Base-by-base conservation (phyloP, 2,329 filamentous ascomycete genomes). In the Clarireedia monteithiana region DNA sequence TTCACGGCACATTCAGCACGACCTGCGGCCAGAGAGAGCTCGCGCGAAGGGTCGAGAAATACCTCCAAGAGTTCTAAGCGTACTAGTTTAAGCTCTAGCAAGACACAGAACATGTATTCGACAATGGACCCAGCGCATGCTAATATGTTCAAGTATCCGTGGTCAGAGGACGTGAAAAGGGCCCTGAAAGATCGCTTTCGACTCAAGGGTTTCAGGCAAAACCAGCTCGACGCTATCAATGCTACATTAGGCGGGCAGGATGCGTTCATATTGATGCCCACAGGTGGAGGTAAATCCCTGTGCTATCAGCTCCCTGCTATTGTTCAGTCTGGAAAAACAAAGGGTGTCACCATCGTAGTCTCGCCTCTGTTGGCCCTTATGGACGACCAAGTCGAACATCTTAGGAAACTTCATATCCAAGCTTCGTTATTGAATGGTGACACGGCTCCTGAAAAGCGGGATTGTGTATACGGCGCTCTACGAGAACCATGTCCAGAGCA, bases 201-300 rank as follows among this genome's bases (percentile, higher is more conserved):
- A 60, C 85, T 99, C 69, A 83, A 82, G 53, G 89, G 89, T 0
- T 99, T 99, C 67, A 84, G 95, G 30, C 83, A 86, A 53, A 94
- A 96, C 67, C 94, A 99, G 68, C 78, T 97, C 1, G 89, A 97
- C 71, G 91, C 94, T 14, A 96, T 99, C 70, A 97, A 99, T 70
- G 87, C 91, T 1, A 97, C 94, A 0, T 75, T 99, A 47, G 78
- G 76, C 30, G 94, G 92, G 3, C 85, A 92, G 61, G 92, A 99
- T 71, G 86, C 88, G 0, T 99, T 99, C 69, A 88, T 99, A 15
- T 77, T 99, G 40, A 99, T 99, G 94, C 94, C 95, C 2, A 99
- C 94, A 0, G 94, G 94, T 53, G 94, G 94, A 58, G 94, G 94
- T 44, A 99, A 99, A 69, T 97, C 92, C 1, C 77, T 99, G 1